Conservation (phyloP, 352 stramenopile species). For the Phytopythium aichiense region DNA sequence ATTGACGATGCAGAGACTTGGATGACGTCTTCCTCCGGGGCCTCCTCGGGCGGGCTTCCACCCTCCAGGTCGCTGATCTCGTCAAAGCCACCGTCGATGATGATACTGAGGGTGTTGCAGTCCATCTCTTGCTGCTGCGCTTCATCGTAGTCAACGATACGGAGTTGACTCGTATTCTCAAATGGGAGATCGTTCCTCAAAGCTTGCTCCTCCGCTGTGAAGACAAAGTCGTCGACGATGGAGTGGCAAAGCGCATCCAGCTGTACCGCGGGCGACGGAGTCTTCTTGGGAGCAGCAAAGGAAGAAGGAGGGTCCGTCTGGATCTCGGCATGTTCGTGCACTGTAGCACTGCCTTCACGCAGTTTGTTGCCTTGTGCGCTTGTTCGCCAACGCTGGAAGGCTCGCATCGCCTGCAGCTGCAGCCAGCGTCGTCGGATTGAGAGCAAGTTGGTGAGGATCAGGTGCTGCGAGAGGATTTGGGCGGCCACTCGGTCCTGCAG, state of each 20-base stretch:
- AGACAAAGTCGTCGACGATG: constrained; percentile 38
- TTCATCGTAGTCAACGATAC: neutral
- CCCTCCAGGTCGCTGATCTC: neutral
- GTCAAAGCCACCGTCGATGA: constrained; percentile 6
- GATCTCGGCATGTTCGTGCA: neutral
- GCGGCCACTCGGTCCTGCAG: neutral
- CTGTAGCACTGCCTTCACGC: neutral
- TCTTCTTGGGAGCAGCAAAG: neutral
- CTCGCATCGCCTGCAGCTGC: constrained; percentile 19
- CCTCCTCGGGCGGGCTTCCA: neutral
- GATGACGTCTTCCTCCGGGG: neutral
- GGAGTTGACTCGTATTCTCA: neutral
- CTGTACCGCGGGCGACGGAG: constrained; percentile 9
- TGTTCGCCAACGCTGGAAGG: constrained; percentile 30
- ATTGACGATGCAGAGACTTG: neutral
- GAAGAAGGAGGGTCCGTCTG: neutral
- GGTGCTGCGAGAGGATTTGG: neutral
- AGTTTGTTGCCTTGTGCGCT: neutral
- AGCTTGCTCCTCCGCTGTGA: constrained; percentile 1
- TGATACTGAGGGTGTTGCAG: constrained; percentile 3
- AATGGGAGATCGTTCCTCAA: neutral
- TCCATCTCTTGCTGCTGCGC: constrained; percentile 6
- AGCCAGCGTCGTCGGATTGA: constrained; percentile 21
- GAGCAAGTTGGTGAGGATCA: constrained; percentile 32
- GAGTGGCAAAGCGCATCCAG: constrained; percentile 42